Evolutionary conservation across 75 land plant species (phyloP), one percentile per base, ranked within the genome.

Genomic region (Sequoia sempervirens): DNA sequence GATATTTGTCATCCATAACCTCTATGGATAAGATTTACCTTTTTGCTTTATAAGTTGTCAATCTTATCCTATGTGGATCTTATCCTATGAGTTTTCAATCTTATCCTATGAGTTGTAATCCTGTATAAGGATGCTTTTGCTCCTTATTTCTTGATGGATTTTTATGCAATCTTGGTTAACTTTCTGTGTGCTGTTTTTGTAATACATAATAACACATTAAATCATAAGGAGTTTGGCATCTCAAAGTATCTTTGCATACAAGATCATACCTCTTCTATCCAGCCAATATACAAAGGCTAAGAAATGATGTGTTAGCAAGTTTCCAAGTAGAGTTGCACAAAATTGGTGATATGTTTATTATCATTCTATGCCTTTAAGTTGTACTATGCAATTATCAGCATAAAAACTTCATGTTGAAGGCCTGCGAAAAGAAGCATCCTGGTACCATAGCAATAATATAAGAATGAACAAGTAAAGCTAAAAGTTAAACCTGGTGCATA

Each of bases 401-500:
- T 1, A 45, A 4, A 23, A 76, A 76, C 26, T 45, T 43, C 80
- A 78, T 18, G 80, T 40, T 23, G 23, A n/a, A 41, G 30, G 47
- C 46, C 13, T 45, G 28, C 45, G 28, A 75, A 52, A 41, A 78
- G 32, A n/a, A 41, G 45, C 47, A 78, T n/a, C 30, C 80, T 12
- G 30, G 30, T n/a, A n/a, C 46, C 50, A 43, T 45, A 26, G 46
- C n/a, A 23, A 43, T 40, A 18, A 38, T 41, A 45, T 26, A 41
- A 10, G 80, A 78, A 78, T 78, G 80, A 78, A 45, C 28, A 23
- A 78, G 50, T 45, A 26, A 43, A 41, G 28, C 45, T 78, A 78
- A 43, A 78, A 78, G 11, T 45, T 69, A 58, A n/a, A 87, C 88
- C 89, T 81, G 89, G 89, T 26, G 89, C 89, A 70, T 87, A 88